Conservation (phyloP, 2,329 filamentous ascomycete species). For the Dactylella cylindrospora region DNA sequence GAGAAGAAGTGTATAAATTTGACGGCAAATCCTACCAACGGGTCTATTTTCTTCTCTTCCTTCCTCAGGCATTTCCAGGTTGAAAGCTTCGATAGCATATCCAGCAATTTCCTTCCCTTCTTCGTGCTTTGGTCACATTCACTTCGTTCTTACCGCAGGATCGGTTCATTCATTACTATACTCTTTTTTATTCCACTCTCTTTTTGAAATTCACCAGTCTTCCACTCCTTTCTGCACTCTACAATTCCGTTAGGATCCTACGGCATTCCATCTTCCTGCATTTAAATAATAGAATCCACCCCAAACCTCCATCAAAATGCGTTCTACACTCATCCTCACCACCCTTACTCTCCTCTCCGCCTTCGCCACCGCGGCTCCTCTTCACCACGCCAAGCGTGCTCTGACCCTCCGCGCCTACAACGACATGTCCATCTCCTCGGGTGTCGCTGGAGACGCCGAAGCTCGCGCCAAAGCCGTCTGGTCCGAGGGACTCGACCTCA, state of each 20-base stretch:
- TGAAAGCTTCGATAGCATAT: slow-evolving; percentile 41
- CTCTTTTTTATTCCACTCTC: no score
- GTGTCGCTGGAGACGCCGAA: slow-evolving; percentile 56
- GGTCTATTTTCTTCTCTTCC: slow-evolving; percentile 1
- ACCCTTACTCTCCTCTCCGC: slow-evolving; percentile 36
- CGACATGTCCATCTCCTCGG: slow-evolving; percentile 56
- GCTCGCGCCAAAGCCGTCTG: slow-evolving; percentile 55
- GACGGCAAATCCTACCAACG: no score
- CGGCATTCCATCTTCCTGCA: no score
- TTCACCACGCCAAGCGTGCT: slow-evolving; percentile 37
- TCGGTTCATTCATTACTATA: slow-evolving; percentile 21
- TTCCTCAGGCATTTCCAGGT: slow-evolving; percentile 43
- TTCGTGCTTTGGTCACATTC: slow-evolving; percentile 35
- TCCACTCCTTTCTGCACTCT: no score
- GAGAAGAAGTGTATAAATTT: no score
- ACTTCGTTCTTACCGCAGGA: slow-evolving; percentile 34
- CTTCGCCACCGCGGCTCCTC: slow-evolving; percentile 18
- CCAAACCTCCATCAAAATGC: slow-evolving; percentile 28
- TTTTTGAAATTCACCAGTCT: no score
- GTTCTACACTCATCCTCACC: slow-evolving; percentile 21
- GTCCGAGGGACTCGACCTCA: slow-evolving; percentile 53
- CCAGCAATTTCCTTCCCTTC: slow-evolving; percentile 4
- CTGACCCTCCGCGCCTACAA: slow-evolving; percentile 51
- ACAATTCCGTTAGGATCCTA: no score
- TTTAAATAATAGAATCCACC: neutral